These are phyloP conservation scores for Tuctoria greenei DNA, from an alignment of 176 grass and related monocot species.

Conservation along the genomic window DNA sequence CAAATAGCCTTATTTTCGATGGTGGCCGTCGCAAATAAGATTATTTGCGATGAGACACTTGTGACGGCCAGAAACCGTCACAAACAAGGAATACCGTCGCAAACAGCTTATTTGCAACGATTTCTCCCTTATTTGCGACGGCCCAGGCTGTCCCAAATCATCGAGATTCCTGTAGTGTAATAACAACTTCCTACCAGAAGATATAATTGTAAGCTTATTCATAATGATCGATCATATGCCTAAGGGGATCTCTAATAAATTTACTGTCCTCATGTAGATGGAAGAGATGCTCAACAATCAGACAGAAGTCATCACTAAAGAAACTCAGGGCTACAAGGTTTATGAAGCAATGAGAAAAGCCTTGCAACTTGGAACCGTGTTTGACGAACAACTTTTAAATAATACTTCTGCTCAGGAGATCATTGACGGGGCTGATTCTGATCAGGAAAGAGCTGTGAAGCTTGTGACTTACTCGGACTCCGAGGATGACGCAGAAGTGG, in stretches of 20 bases:
- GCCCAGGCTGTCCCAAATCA: too few relatives aligned
- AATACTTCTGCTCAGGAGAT: neutral
- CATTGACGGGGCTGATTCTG: neutral
- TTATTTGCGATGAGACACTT: too few relatives aligned
- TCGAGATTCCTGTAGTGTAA: too few relatives aligned
- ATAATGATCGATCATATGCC: neutral
- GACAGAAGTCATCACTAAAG: neutral
- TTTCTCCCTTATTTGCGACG: too few relatives aligned
- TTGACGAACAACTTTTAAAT: conserved; percentile 3
- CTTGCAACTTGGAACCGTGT: neutral
- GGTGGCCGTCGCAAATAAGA: too few relatives aligned
- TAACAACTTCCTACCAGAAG: neutral
- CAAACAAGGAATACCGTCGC: too few relatives aligned
- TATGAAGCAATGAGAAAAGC: conserved; percentile 29
- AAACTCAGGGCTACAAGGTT: neutral
- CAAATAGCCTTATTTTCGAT: too few relatives aligned
- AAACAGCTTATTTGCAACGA: too few relatives aligned
- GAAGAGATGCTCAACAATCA: neutral
- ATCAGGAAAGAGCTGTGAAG: neutral
- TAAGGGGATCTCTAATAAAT: neutral
- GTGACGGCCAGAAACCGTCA: too few relatives aligned
- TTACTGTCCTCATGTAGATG: neutral
- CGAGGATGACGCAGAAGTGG: neutral
- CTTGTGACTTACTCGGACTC: conserved; percentile 33
- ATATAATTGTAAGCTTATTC: conserved; percentile 12